Evolutionary conservation across 1,139 yeast species (phyloP), one percentile per base, ranked within the genome.

Genomic region (Blastobotrys serpentis): DNA sequence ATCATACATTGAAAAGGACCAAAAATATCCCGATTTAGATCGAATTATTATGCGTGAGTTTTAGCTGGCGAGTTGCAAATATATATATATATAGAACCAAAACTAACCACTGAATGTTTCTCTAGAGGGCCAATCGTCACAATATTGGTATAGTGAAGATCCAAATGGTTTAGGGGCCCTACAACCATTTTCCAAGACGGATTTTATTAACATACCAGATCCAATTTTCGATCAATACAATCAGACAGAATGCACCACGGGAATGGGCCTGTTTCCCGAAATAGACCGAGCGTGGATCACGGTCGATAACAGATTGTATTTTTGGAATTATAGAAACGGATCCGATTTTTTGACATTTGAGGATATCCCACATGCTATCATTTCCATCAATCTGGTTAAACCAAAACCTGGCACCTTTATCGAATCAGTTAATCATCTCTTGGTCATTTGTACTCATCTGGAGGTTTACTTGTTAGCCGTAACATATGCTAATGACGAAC

Each of bases 251-350:
- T 77, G 81, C 50, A 76, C 74, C 42, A 81, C 90, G 26, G 83
- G 83, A 53, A 83, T 87, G 80, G 98, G 98, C 6, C 70, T 90
- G 43, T 84, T 92, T 57, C 80, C 92, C 0, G 90, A 85, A 51
- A 78, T 92, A 37, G 81, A 82, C 53, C 78, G 96, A 53, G 82
- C 92, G 6, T 92, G 98, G 98, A 78, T 90, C 42, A 81, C 87
- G 2, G 81, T 84, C 36, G 98, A 89, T 65, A 85, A 85, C 61
- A 82, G 84, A 60, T 73, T 94, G 59, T 79, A 86, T 34, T 75
- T 94, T 33, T 92, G 98, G 98, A 83, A 85, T 62, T 84, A 80
- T 63, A 72, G 71, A 52, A 80, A 81, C 44, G 72, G 84, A 8
- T 71, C 80, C 10, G 94, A 86, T 54, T 86, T 83, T 61, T 81